A percentile compares a stretch with the other conserved stretches of the same genome.
Evolutionary conservation across 495 filamentous ascomycete genomes (phyloP).

Genomic region (Neohortaea acidophila): DNA sequence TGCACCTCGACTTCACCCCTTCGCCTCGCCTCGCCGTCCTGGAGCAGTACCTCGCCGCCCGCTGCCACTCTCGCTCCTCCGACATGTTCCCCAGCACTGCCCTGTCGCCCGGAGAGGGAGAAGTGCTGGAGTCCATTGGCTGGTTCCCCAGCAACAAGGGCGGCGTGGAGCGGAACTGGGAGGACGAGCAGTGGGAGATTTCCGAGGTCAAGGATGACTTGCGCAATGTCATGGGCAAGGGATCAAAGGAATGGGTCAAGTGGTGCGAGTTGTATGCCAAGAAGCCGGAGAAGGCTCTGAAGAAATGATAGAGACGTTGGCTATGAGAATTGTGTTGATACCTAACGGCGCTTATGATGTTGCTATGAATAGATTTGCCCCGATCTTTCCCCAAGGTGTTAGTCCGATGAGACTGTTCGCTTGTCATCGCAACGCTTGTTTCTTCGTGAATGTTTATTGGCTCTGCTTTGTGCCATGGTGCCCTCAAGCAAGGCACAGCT

Average conservation of each 20-base stretch:
- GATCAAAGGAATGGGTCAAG: slow-evolving; percentile 25
- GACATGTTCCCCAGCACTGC: slow-evolving; percentile 18
- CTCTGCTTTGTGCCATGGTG: too few relatives aligned
- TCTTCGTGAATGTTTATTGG: too few relatives aligned
- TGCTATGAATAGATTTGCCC: too few relatives aligned
- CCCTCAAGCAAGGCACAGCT: too few relatives aligned
- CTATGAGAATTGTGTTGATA: too few relatives aligned
- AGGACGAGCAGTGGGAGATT: slow-evolving; percentile 27
- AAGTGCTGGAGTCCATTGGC: slow-evolving; percentile 28
- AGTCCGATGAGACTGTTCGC: too few relatives aligned
- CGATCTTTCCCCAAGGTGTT: too few relatives aligned
- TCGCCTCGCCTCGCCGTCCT: slow-evolving; percentile 23
- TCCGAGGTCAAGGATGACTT: slow-evolving; percentile 28
- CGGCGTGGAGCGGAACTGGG: slow-evolving; percentile 21
- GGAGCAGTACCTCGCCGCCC: slow-evolving; percentile 19
- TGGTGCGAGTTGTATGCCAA: slow-evolving; percentile 28
- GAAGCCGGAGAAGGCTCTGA: slow-evolving; percentile 25
- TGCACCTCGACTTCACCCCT: slow-evolving; percentile 22
- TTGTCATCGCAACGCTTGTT: too few relatives aligned
- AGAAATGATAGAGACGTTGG: slow-evolving; percentile 19
- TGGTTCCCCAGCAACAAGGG: slow-evolving; percentile 25
- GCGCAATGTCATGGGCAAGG: slow-evolving; percentile 24
- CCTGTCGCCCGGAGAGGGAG: slow-evolving; percentile 21
- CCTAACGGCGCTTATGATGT: too few relatives aligned
- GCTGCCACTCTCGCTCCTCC: slow-evolving; percentile 19